Percentiles rank a stretch among this genome's conserved stretches.
Evolutionary conservation across 495 filamentous ascomycete species (phyloP).

Genomic region (Daldinia decipiens): DNA sequence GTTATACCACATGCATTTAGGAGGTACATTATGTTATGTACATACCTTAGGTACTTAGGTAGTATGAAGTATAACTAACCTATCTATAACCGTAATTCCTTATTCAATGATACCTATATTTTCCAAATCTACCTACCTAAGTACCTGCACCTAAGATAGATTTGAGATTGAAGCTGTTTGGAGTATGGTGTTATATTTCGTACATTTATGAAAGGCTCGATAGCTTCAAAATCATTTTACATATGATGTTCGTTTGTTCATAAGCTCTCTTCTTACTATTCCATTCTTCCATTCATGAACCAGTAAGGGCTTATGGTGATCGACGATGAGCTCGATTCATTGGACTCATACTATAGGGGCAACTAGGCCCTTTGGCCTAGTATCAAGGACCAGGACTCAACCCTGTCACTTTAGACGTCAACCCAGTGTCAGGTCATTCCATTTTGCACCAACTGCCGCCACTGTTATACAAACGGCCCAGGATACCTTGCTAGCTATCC

Average conservation of each 20-base stretch:
- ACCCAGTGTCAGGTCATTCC: slow-evolving; percentile 26
- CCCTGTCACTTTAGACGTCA: background rate
- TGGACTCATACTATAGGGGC: slow-evolving; percentile 17
- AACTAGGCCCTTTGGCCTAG: slow-evolving; percentile 22
- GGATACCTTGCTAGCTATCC: slow-evolving; percentile 67
- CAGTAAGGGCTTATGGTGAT: slow-evolving; percentile 1
- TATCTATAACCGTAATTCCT: too few species aligned
- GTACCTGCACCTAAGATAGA: too few species aligned
- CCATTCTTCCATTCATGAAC: background rate
- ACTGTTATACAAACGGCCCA: slow-evolving; percentile 63
- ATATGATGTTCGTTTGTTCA: background rate
- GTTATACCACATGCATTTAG: too few species aligned
- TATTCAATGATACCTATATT: too few species aligned
- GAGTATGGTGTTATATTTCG: background rate
- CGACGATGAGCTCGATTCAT: slow-evolving; percentile 21
- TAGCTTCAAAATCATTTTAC: background rate
- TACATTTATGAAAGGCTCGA: background rate
- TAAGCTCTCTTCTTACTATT: background rate
- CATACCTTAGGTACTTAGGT: too few species aligned
- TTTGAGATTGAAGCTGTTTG: too few species aligned
- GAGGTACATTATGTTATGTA: too few species aligned
- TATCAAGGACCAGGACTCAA: slow-evolving; percentile 14
- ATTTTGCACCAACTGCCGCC: slow-evolving; percentile 50
- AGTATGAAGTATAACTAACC: too few species aligned
- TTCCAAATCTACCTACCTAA: too few species aligned